Percentiles rank a stretch among this genome's conserved stretches.
Conservation (phyloP, 108 stramenopile species). For the Mediolabrus comicus region DNA sequence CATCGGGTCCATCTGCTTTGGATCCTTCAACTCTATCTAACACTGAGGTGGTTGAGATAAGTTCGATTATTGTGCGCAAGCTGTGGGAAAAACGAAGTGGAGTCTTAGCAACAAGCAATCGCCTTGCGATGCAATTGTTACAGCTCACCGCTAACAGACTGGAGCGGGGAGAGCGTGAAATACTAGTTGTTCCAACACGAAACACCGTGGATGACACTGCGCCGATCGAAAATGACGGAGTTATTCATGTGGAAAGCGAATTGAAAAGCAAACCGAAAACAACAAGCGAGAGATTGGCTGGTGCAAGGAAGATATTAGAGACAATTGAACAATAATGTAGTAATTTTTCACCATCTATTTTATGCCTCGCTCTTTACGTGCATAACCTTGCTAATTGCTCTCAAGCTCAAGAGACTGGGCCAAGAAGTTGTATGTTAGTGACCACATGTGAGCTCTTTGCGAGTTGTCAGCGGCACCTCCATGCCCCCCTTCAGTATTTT, state of each 20-base stretch:
- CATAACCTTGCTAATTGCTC: conserved; percentile 4
- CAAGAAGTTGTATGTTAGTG: conserved; percentile 35
- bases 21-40: conserved; percentile 57
- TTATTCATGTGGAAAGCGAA: conserved; percentile 17
- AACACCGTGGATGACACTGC: background rate
- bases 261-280: background rate
- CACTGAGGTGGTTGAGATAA: conserved; percentile 61
- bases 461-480: conserved; percentile 85
- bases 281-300: conserved; percentile 34
- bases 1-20: conserved; percentile 11
- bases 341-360: too few relatives aligned
- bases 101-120: conserved; percentile 64
- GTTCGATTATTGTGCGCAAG: conserved; percentile 64
- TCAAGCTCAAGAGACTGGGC: conserved; percentile 1
- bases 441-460: conserved; percentile 65
- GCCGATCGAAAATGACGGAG: conserved; percentile 21
- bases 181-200: conserved; percentile 29
- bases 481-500: conserved; percentile 86
- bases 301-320: conserved; percentile 38
- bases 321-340: conserved; percentile 35
- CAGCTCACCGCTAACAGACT: conserved; percentile 73
- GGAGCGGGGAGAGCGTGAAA: conserved; percentile 56
- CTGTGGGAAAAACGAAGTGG: conserved; percentile 73
- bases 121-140: conserved; percentile 63
- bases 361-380: background rate